Percentiles rank a stretch among this genome's conserved stretches.
Conservation (phyloP, 2,329 filamentous ascomycete genomes). For the Sporothrix pallida region DNA sequence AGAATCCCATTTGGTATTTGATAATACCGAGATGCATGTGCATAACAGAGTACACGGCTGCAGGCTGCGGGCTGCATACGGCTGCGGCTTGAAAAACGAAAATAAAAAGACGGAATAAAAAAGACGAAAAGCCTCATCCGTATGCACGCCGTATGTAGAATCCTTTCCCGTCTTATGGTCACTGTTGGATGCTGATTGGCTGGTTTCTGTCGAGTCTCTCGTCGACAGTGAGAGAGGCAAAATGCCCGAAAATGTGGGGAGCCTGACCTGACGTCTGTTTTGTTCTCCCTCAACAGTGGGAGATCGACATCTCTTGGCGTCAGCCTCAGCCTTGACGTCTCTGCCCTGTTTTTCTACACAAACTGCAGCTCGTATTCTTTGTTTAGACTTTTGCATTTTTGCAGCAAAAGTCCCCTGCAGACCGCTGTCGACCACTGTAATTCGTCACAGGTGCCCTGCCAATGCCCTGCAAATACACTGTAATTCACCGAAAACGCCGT, state of each 20-base stretch:
- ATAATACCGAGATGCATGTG: background rate
- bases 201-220: background rate
- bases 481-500: background rate
- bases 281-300: no score
- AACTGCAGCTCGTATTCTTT: background rate
- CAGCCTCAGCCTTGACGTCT: constrained; percentile 25
- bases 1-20: no score
- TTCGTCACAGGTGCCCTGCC: background rate
- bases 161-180: background rate
- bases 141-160: no score
- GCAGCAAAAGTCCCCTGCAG: background rate
- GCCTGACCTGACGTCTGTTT: no score
- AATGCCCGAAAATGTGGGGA: constrained; percentile 11
- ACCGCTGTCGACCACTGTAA: background rate
- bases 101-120: no score
- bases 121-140: no score
- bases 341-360: background rate
- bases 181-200: background rate
- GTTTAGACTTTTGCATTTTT: background rate
- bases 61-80: background rate
- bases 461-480: no score
- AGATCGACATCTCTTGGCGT: constrained; percentile 25
- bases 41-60: background rate
- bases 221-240: background rate
- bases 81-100: background rate